phyloP scores from a whole-genome alignment of 768 basidiomycete genomes.

The Dictyophora rubrovolvata region DNA sequence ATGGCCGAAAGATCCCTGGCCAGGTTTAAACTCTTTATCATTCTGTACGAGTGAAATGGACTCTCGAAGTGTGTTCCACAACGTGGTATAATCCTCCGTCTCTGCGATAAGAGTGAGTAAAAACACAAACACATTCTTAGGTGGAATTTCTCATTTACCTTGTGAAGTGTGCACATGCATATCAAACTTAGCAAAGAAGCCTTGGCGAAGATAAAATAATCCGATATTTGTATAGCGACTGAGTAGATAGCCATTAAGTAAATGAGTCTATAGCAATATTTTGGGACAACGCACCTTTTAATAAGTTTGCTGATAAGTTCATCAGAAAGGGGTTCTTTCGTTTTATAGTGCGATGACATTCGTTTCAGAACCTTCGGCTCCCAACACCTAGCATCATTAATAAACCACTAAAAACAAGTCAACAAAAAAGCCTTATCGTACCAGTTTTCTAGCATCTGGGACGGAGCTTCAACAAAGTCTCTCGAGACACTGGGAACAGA shows the following conservation, averaged over 20 bases:
- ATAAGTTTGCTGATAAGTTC: slow-evolving; percentile 74
- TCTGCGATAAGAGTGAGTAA: slow-evolving; percentile 25
- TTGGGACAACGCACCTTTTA: slow-evolving; percentile 43
- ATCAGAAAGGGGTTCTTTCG: slow-evolving; percentile 54
- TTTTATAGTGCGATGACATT: slow-evolving; percentile 78
- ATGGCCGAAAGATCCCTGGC: slow-evolving; percentile 70
- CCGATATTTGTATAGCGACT: slow-evolving; percentile 70
- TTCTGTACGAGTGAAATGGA: slow-evolving; percentile 56
- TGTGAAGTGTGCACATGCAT: slow-evolving; percentile 64
- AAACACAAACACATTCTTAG: not conserved
- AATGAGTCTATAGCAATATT: not conserved
- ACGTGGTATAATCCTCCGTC: slow-evolving; percentile 57
- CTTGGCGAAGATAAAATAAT: slow-evolving; percentile 69
- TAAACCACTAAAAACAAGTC: not conserved
- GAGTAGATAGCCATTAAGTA: not conserved
- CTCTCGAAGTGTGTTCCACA: slow-evolving; percentile 71
- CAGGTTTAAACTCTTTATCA: slow-evolving; percentile 46
- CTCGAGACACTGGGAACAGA: slow-evolving; percentile 46
- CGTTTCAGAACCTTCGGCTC: slow-evolving; percentile 63
- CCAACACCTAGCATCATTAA: slow-evolving; percentile 48
- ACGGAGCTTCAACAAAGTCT: slow-evolving; percentile 85
- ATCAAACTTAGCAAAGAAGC: slow-evolving; percentile 78
- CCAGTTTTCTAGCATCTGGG: slow-evolving; percentile 93
- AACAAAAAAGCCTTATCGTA: slow-evolving; percentile 16
- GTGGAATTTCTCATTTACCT: slow-evolving; percentile 26